Percentiles rank a stretch among this genome's conserved stretches.
phyloP scores from a whole-genome alignment of 2,329 filamentous ascomycete species.

The Colletotrichum sp. region DNA sequence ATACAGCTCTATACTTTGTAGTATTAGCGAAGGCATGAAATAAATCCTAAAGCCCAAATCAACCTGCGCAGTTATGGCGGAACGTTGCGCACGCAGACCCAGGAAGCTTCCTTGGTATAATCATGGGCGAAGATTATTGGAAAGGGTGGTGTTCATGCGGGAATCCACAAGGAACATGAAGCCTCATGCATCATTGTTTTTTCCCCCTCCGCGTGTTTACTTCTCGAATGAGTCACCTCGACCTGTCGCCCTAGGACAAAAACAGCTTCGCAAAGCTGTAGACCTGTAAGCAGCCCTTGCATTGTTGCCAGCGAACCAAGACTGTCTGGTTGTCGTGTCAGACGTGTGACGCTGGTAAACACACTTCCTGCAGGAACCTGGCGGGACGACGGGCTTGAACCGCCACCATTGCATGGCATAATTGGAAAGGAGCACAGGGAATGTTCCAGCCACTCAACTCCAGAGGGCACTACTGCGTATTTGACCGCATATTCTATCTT shows the following conservation, averaged over 20 bases:
- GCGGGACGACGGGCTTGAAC: not conserved
- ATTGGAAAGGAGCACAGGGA: not conserved
- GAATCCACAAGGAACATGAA: not conserved
- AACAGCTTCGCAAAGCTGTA: not conserved
- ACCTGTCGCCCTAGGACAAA: not conserved
- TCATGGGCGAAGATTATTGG: not conserved
- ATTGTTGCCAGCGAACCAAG: not conserved
- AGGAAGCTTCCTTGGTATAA: not conserved
- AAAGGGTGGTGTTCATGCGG: not conserved
- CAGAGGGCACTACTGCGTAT: not conserved
- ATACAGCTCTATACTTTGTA: not conserved
- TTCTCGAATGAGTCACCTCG: not conserved
- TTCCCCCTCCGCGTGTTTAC: not conserved
- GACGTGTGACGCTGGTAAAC: not conserved
- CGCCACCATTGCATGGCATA: not conserved
- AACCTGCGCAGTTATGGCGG: not conserved
- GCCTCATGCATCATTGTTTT: not conserved
- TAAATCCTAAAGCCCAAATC: not conserved
- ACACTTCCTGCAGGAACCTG: not conserved
- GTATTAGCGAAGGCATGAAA: not conserved
- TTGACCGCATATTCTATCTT: not conserved
- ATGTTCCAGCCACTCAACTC: not conserved
- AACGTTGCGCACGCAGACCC: not conserved
- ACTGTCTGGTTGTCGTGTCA: not conserved
- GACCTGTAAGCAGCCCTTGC: not conserved